Percentiles rank a stretch among this genome's conserved stretches.
Conservation (phyloP, 768 basidiomycete genomes). For the Agrocybe pediades region DNA sequence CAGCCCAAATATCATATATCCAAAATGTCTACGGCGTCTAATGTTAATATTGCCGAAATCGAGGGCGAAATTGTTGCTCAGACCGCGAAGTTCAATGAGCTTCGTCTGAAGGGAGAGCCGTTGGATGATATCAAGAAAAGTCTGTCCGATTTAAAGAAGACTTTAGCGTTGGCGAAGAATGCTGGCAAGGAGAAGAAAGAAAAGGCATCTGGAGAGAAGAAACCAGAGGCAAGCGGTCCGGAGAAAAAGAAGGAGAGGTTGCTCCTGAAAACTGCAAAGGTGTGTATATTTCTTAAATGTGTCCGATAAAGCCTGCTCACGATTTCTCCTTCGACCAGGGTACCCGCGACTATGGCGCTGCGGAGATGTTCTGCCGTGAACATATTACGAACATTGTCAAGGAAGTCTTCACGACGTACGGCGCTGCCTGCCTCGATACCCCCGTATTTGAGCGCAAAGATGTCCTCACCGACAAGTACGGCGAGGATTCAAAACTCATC, state of each 20-base stretch:
- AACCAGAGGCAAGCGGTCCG: constrained; percentile 32
- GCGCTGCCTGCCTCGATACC: constrained; percentile 92
- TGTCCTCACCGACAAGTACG: constrained; percentile 94
- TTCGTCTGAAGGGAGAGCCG: constrained; percentile 55
- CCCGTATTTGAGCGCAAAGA: constrained; percentile 99
- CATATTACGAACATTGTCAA: constrained; percentile 89
- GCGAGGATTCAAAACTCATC: constrained; percentile 96
- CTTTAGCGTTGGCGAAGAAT: constrained; percentile 44
- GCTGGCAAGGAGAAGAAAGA: constrained; percentile 42
- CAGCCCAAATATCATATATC: background rate
- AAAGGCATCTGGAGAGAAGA: constrained; percentile 6
- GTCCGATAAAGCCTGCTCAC: constrained; percentile 2
- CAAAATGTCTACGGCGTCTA: background rate
- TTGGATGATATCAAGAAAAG: constrained; percentile 69
- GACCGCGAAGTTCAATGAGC: constrained; percentile 59
- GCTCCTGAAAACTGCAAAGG: constrained; percentile 93
- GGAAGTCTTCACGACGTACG: constrained; percentile 85
- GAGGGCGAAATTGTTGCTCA: constrained; percentile 58
- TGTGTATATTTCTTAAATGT: constrained; percentile 27
- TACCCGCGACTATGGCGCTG: constrained; percentile 91
- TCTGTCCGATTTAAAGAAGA: constrained; percentile 69
- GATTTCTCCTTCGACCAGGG: constrained; percentile 50
- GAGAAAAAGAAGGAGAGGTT: constrained; percentile 68
- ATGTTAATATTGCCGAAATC: constrained; percentile 28
- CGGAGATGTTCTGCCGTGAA: constrained; percentile 89